Evolutionary conservation across 2,329 filamentous ascomycete genomes (phyloP).

Genomic region (Aspergillus sp.): DNA sequence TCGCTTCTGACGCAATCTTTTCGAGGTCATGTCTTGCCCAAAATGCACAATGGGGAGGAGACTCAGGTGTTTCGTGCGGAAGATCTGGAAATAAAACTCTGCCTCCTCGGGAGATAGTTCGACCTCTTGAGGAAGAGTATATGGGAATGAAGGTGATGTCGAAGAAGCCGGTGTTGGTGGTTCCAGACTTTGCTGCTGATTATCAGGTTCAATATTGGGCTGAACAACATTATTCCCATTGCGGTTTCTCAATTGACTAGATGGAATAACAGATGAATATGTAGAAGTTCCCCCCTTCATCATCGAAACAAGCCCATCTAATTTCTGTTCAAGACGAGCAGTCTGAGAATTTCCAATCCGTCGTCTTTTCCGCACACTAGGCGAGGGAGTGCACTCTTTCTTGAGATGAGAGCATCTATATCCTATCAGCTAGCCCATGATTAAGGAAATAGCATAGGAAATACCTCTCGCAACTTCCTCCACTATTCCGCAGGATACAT

Average conservation of each 20-base stretch:
- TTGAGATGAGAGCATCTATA: conserved; percentile 40
- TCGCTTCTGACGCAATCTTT: conserved; percentile 23
- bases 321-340: conserved; percentile 23
- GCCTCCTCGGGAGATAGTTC: conserved; percentile 8
- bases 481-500: conserved; percentile 33
- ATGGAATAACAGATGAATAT: background rate
- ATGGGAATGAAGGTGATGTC: conserved; percentile 6
- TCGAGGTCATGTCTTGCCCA: conserved; percentile 15
- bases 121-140: background rate
- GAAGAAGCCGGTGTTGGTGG: background rate
- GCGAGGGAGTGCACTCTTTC: conserved; percentile 37
- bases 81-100: conserved; percentile 11
- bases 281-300: conserved; percentile 20
- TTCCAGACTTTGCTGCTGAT: background rate
- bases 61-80: conserved; percentile 19
- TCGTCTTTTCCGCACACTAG: conserved; percentile 26
- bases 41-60: conserved; percentile 24
- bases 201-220: background rate
- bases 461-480: conserved; percentile 23
- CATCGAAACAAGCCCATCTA: conserved; percentile 22
- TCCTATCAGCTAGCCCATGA: background rate
- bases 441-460: background rate
- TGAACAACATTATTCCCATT: background rate
- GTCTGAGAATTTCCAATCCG: conserved; percentile 12
- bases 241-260: conserved; percentile 11